Evolutionary conservation across 805 yeast genomes (phyloP).

Genomic region (Hanseniaspora meyeri): DNA sequence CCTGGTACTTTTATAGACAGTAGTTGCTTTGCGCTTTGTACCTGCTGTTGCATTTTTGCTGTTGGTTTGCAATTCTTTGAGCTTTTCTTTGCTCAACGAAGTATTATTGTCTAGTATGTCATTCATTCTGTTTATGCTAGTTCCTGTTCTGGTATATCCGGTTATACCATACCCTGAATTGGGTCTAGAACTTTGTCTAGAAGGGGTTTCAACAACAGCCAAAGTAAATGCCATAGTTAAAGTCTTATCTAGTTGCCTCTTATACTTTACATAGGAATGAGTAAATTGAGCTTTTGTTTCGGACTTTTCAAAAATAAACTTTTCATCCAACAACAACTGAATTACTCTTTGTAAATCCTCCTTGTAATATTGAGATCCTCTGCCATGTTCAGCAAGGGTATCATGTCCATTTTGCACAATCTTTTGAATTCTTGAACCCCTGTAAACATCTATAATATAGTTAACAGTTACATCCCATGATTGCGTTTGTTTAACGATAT

Average conservation of each 20-base stretch:
- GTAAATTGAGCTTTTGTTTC: slow-evolving; percentile 65
- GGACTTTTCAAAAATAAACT: slow-evolving; percentile 57
- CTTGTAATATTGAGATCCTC: slow-evolving; percentile 51
- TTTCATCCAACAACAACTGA: slow-evolving; percentile 58
- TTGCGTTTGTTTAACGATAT: slow-evolving; percentile 46
- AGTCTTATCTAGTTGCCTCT: slow-evolving; percentile 34
- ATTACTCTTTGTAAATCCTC: slow-evolving; percentile 71
- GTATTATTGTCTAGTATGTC: background rate
- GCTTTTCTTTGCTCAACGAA: background rate
- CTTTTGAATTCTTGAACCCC: slow-evolving; percentile 57
- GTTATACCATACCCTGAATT: background rate
- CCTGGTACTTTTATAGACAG: background rate
- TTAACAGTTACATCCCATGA: slow-evolving; percentile 56
- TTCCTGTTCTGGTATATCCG: background rate
- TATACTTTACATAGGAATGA: slow-evolving; percentile 50
- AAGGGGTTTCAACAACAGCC: slow-evolving; percentile 17
- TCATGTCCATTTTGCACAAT: slow-evolving; percentile 55
- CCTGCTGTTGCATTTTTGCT: background rate
- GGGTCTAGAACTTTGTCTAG: slow-evolving; percentile 4
- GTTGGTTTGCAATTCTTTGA: slow-evolving; percentile 1
- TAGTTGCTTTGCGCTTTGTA: background rate
- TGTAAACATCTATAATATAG: slow-evolving; percentile 70
- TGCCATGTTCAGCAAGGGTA: slow-evolving; percentile 49
- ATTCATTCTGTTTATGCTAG: background rate
- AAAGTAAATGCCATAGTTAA: slow-evolving; percentile 40